These are phyloP conservation scores for Neurospora tetrasperma DNA, from an alignment of 495 filamentous ascomycete genomes.

Conservation along the genomic window DNA sequence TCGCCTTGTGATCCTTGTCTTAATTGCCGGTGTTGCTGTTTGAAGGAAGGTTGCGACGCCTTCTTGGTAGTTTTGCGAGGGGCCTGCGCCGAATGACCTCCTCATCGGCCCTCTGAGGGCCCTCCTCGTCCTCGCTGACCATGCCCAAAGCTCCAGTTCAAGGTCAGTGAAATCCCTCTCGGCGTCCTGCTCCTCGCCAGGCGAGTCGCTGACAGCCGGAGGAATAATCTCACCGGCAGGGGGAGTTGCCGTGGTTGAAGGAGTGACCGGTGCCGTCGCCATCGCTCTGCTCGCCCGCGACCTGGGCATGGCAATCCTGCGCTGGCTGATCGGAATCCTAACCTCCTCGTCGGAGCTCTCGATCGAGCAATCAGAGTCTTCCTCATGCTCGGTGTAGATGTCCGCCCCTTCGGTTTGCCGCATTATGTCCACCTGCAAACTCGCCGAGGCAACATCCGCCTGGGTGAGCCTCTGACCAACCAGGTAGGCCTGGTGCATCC, in stretches of 20 bases:
- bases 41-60: neutral
- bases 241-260: no score
- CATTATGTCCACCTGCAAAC: neutral
- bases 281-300: neutral
- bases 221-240: neutral
- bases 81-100: neutral
- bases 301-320: neutral
- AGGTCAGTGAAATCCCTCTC: neutral
- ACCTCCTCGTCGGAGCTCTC: neutral
- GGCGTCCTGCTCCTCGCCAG: neutral
- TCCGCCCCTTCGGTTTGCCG: neutral
- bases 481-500: neutral
- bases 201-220: neutral
- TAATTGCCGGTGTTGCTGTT: neutral
- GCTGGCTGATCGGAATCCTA: neutral
- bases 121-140: neutral
- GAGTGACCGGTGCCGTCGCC: neutral
- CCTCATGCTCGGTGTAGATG: neutral
- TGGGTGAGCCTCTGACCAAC: neutral
- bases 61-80: neutral
- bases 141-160: neutral
- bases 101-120: neutral
- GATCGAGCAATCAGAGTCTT: neutral
- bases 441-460: neutral
- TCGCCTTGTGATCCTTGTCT: neutral